Evolutionary conservation across 371 early-diverging fungal genomes (phyloP).

Genomic region (Mucor racemosus): DNA sequence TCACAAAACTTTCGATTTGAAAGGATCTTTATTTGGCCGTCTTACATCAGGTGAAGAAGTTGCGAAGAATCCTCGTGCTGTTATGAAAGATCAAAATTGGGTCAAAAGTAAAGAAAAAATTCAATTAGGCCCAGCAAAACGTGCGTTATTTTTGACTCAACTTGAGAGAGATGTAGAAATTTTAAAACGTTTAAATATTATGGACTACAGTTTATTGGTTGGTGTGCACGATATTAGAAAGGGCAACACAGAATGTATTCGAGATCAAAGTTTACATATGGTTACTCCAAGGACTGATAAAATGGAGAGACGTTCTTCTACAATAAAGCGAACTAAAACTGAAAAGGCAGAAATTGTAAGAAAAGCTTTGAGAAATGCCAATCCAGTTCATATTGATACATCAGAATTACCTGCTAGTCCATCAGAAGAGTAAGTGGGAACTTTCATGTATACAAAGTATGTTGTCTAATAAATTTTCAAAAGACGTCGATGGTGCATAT

Average conservation of each 20-base stretch:
- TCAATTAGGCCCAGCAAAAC: slow-evolving; percentile 85
- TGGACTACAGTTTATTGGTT: slow-evolving; percentile 96
- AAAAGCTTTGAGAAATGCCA: slow-evolving; percentile 64
- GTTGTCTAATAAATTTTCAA: background rate
- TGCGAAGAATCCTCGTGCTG: slow-evolving; percentile 77
- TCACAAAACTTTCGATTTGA: slow-evolving; percentile 94
- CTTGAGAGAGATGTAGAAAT: slow-evolving; percentile 83
- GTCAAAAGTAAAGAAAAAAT: slow-evolving; percentile 70
- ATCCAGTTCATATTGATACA: slow-evolving; percentile 63
- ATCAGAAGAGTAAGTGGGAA: slow-evolving; percentile 40
- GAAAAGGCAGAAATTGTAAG: slow-evolving; percentile 64
- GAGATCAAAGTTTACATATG: slow-evolving; percentile 85
- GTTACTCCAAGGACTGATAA: slow-evolving; percentile 64
- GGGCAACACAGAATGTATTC: slow-evolving; percentile 86
- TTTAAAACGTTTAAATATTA: slow-evolving; percentile 81
- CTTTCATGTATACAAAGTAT: background rate
- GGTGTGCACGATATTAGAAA: slow-evolving; percentile 86
- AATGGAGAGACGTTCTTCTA: slow-evolving; percentile 23
- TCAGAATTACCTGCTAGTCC: slow-evolving; percentile 49
- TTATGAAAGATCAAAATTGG: slow-evolving; percentile 97
- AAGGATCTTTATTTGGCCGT: slow-evolving; percentile 93
- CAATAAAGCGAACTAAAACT: slow-evolving; percentile 38
- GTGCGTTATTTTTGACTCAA: slow-evolving; percentile 78
- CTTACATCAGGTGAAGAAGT: slow-evolving; percentile 76
- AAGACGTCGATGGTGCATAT: slow-evolving; percentile 69